These are phyloP conservation scores for Talaromyces sp. DNA, from an alignment of 2,329 filamentous ascomycete genomes.

Conservation along the genomic window DNA sequence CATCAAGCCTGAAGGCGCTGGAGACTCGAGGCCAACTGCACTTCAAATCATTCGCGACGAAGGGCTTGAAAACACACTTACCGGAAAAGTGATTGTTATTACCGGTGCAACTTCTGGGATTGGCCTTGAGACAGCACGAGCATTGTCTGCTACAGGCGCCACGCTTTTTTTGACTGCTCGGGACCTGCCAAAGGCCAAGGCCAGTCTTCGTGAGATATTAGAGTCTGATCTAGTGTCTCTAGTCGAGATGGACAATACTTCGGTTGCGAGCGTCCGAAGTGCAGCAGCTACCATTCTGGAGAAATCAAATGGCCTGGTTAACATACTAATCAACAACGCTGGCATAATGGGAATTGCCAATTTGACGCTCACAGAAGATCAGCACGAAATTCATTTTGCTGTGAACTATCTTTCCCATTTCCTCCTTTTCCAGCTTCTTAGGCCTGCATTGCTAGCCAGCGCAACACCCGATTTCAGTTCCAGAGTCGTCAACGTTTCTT, in stretches of 20 bases:
- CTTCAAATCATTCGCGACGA: conserved; percentile 23
- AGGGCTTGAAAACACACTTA: conserved; percentile 13
- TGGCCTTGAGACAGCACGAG: conserved; percentile 43
- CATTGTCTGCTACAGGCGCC: conserved; percentile 43
- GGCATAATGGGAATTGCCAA: conserved; percentile 9
- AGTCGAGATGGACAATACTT: conserved; percentile 28
- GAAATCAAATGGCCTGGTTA: conserved; percentile 31
- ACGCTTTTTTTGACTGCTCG: conserved; percentile 43
- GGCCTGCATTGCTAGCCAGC: conserved; percentile 11
- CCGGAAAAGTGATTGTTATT: conserved; percentile 37
- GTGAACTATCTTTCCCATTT: conserved; percentile 32
- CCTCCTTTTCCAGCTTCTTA: conserved; percentile 28
- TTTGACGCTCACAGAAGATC: conserved; percentile 20
- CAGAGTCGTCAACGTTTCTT: conserved; percentile 45
- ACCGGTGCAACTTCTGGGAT: conserved; percentile 43
- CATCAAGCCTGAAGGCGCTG: conserved; percentile 17
- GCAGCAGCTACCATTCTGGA: conserved; percentile 29
- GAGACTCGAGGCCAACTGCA: conserved; percentile 22
- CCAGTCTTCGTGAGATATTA: conserved; percentile 12
- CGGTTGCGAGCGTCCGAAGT: conserved; percentile 29
- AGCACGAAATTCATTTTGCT: conserved; percentile 31
- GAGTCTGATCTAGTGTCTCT: conserved; percentile 28
- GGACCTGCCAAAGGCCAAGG: conserved; percentile 35
- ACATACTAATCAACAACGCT: conserved; percentile 17
- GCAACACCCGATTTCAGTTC: conserved; percentile 35